Evolutionary conservation across 495 filamentous ascomycete species (phyloP).

Genomic region (Cercophora scortea): DNA sequence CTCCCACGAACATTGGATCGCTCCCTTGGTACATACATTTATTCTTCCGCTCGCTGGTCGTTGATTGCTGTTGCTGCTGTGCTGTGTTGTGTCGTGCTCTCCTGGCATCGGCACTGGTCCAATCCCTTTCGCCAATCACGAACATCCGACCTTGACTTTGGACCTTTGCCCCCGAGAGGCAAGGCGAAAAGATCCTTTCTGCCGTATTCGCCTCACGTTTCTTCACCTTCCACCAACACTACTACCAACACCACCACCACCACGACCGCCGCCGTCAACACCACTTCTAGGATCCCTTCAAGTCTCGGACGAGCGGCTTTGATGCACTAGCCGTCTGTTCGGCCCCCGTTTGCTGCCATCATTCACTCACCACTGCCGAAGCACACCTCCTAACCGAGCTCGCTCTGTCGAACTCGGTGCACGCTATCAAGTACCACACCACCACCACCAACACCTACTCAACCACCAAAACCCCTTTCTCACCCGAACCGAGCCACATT

Average conservation of each 20-base stretch:
- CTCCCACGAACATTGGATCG: background rate
- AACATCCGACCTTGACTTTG: conserved; percentile 2
- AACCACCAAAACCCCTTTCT: conserved; percentile 4
- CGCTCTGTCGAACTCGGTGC: background rate
- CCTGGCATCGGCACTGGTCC: background rate
- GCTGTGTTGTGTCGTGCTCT: too few species aligned
- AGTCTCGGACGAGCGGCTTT: conserved; percentile 5
- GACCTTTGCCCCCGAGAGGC: background rate
- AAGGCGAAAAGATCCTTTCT: background rate
- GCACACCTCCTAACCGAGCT: conserved; percentile 3
- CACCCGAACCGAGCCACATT: conserved; percentile 1
- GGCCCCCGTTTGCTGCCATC: conserved; percentile 18
- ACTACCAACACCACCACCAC: too few species aligned
- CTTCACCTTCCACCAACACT: too few species aligned
- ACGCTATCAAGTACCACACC: background rate
- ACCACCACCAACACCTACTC: background rate
- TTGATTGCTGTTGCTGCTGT: too few species aligned
- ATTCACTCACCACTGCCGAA: conserved; percentile 5
- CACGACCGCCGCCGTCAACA: background rate
- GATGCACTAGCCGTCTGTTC: conserved; percentile 31
- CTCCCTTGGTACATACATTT: background rate
- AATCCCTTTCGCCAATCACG: background rate
- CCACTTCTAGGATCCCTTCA: conserved; percentile 7
- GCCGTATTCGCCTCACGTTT: conserved; percentile 13
- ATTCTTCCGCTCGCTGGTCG: background rate